Percentiles rank a stretch among this genome's conserved stretches.
These are phyloP conservation scores for Lunasporangiospora selenospora DNA, from an alignment of 192 early-diverging fungal species.

Conservation along the genomic window DNA sequence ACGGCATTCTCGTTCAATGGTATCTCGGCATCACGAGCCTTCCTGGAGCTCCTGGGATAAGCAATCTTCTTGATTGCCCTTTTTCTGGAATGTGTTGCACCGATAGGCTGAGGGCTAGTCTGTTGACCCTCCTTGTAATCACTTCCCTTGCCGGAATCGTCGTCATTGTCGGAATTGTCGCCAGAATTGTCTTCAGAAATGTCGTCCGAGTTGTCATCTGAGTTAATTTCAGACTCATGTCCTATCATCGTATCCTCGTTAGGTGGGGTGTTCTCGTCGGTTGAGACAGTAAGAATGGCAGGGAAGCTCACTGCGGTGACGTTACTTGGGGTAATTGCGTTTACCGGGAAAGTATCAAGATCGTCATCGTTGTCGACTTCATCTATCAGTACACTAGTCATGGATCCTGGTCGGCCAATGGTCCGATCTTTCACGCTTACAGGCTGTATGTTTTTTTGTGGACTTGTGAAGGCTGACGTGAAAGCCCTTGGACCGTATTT, in stretches of 20 bases:
- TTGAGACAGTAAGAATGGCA: neutral
- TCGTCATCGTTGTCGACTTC: constrained; percentile 9
- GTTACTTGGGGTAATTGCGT: constrained; percentile 3
- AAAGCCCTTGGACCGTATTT: constrained; percentile 21
- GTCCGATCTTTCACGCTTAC: constrained; percentile 10
- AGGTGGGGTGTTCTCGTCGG: neutral
- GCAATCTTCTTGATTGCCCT: constrained; percentile 7
- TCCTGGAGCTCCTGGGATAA: constrained; percentile 21
- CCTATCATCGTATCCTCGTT: neutral
- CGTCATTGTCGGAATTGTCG: constrained; percentile 1
- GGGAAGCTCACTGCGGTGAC: neutral
- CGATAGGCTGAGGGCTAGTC: constrained; percentile 2
- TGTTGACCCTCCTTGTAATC: constrained; percentile 15
- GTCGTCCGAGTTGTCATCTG: neutral
- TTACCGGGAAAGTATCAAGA: constrained; percentile 9
- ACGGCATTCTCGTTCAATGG: constrained; percentile 9
- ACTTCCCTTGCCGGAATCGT: constrained; percentile 2
- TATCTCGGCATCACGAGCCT: constrained; percentile 16
- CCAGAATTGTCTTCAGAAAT: constrained; percentile 15
- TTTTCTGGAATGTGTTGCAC: constrained; percentile 9
- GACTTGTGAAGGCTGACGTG: constrained; percentile 20
- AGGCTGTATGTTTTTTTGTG: constrained; percentile 17
- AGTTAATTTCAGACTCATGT: neutral
- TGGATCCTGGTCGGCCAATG: constrained; percentile 13
- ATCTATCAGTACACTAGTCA: constrained; percentile 5